A percentile compares a stretch with the other conserved stretches of the same genome.
phyloP scores from a whole-genome alignment of 345 rosid species.

The Lumnitzera racemosa region DNA sequence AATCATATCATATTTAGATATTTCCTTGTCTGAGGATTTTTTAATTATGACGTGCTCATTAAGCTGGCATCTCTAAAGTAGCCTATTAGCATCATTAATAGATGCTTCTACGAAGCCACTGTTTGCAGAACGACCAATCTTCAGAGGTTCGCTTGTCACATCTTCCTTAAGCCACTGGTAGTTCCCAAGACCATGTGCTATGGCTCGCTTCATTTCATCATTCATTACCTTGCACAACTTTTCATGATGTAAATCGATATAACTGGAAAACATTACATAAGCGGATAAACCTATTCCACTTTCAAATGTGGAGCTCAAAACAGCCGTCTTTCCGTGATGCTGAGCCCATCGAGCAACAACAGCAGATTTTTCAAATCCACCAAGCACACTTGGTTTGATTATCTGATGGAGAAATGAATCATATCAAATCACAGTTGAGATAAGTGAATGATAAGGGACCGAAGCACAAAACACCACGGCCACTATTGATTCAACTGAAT shows the following conservation, averaged over 20 bases:
- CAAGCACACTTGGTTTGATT: conserved; percentile 81
- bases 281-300: conserved; percentile 71
- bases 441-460: too few species aligned
- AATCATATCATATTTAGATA: conserved; percentile 31
- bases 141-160: conserved; percentile 42
- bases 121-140: conserved; percentile 34
- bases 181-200: conserved; percentile 94
- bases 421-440: too few species aligned
- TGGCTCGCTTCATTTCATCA: conserved; percentile 23
- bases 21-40: conserved; percentile 35
- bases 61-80: conserved; percentile 48
- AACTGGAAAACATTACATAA: conserved; percentile 56
- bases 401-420: conserved; percentile 36
- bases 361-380: conserved; percentile 85
- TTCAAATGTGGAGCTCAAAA: conserved; percentile 85
- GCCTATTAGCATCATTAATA: conserved; percentile 37
- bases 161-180: conserved; percentile 82
- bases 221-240: conserved; percentile 30
- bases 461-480: too few species aligned
- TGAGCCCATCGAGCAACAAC: conserved; percentile 81
- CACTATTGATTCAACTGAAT: too few species aligned
- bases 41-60: conserved; percentile 34
- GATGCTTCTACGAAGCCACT: conserved; percentile 60
- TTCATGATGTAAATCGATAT: conserved; percentile 59
- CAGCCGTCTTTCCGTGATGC: conserved; percentile 72